Evolutionary conservation across 495 filamentous ascomycete genomes (phyloP), one percentile per base, ranked within the genome.

Genomic region (Cercophora newfieldiana): DNA sequence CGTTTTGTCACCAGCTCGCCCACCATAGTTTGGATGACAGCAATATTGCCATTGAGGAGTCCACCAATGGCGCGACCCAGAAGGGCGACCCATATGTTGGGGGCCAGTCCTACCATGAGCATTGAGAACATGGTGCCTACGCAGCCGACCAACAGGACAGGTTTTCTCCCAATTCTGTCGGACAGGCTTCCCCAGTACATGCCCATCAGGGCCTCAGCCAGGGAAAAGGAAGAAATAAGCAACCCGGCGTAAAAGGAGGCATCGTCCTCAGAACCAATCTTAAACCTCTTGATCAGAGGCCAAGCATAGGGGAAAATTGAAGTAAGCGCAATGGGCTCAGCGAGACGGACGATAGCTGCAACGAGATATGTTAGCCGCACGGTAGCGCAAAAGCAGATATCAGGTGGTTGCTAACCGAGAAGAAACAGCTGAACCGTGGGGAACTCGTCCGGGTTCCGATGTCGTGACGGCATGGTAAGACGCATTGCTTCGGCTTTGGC

Each of bases 11-110:
- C 89, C 58, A 94, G 69, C 73, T 96, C 92, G 22, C 89, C 91
- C 24, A 96, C 91, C 91, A 94, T 94, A n/a, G 91, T 94, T 74
- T 94, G 91, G 65, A 96, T 92, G 31, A 96, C 91, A 10, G 89
- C 92, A 70, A 94, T 89, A 68, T 96, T 96, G 49, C 92, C 92
- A 79, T 96, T 96, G 49, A 97, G 79, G 4, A 90, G 77, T 24
- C 93, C 93, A 14, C 91, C 92, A 7, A 96, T 75, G n/a, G 87
- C 83, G 65, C 93, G 82, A 18, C 91, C 93, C 37, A 83, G 63
- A 48, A 96, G 77, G 6, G 92, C 93, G 53, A 90, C 74, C 89
- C 90, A 91, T 68, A 94, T 88, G 69, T 89, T 95, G 29, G 86
- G 77, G 10, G 93, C 87, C 68, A 96, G 86, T n/a, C 93, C 93